phyloP scores from a whole-genome alignment of 2,329 filamentous ascomycete species.

The Emmonsiellopsis sp. region DNA sequence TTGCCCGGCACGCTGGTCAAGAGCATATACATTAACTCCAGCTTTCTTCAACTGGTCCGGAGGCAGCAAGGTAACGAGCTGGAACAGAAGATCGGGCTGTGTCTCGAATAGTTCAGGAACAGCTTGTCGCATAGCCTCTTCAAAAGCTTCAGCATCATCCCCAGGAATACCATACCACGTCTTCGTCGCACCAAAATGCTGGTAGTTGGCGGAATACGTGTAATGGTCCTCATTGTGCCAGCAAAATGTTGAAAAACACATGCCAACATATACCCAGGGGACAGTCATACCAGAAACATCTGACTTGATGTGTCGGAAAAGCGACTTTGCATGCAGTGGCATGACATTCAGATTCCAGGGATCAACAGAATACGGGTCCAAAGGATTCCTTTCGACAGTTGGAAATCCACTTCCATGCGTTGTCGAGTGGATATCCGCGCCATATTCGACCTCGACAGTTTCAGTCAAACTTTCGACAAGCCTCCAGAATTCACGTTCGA shows the following conservation, averaged over 20 bases:
- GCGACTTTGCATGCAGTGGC: slow-evolving; percentile 78
- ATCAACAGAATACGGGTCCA: slow-evolving; percentile 77
- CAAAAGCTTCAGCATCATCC: slow-evolving; percentile 87
- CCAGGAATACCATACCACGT: slow-evolving; percentile 98
- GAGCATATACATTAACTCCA: slow-evolving; percentile 81
- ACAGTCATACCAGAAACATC: slow-evolving; percentile 99
- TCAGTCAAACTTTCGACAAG: slow-evolving; percentile 89
- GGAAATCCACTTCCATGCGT: slow-evolving; percentile 97
- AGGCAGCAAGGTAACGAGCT: slow-evolving; percentile 90
- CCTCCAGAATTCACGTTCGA: slow-evolving; percentile 94
- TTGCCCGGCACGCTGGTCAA: slow-evolving; percentile 93
- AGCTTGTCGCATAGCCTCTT: slow-evolving; percentile 87
- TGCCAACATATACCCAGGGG: slow-evolving; percentile 97
- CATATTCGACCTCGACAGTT: slow-evolving; percentile 95
- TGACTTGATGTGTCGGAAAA: slow-evolving; percentile 95
- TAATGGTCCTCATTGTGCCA: slow-evolving; percentile 99
- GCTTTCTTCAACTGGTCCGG: slow-evolving; percentile 89
- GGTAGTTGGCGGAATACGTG: slow-evolving; percentile 94
- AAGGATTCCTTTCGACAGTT: slow-evolving; percentile 82
- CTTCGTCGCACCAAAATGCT: slow-evolving; percentile 96
- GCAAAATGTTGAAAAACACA: slow-evolving; percentile 99
- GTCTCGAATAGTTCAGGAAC: slow-evolving; percentile 96
- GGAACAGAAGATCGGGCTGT: slow-evolving; percentile 91
- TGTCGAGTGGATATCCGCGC: slow-evolving; percentile 94
- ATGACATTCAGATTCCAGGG: slow-evolving; percentile 94